phyloP scores from a whole-genome alignment of 768 basidiomycete species.

The Macrolepiota fuliginosa region DNA sequence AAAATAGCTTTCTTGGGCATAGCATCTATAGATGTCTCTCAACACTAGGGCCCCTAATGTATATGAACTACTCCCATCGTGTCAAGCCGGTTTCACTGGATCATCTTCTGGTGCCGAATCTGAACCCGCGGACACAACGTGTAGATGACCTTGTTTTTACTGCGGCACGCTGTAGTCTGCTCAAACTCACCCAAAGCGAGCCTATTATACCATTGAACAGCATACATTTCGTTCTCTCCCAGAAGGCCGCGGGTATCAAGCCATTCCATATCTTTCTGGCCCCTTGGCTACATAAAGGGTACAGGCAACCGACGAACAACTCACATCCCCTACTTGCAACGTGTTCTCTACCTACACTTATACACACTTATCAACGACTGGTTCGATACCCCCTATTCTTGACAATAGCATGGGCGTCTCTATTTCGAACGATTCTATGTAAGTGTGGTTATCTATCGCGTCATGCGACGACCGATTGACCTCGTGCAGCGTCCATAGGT shows the following conservation, averaged over 20 bases:
- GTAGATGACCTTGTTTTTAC: background rate
- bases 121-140: slow-evolving; percentile 4
- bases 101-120: background rate
- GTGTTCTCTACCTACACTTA: background rate
- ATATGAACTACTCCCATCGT: background rate
- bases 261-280: background rate
- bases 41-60: background rate
- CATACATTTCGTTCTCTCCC: background rate
- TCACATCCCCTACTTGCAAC: background rate
- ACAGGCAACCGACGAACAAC: background rate
- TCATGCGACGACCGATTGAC: background rate
- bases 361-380: background rate
- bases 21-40: background rate
- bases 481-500: slow-evolving; percentile 2
- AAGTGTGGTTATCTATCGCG: background rate
- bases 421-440: background rate
- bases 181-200: background rate
- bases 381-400: background rate
- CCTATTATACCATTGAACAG: background rate
- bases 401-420: background rate
- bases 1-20: background rate
- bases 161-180: background rate
- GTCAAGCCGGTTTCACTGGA: background rate
- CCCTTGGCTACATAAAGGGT: background rate
- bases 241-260: background rate